These are phyloP conservation scores for Ambrosia artemisiifolia DNA, from an alignment of 129 eudicot species.

Conservation along the genomic window DNA sequence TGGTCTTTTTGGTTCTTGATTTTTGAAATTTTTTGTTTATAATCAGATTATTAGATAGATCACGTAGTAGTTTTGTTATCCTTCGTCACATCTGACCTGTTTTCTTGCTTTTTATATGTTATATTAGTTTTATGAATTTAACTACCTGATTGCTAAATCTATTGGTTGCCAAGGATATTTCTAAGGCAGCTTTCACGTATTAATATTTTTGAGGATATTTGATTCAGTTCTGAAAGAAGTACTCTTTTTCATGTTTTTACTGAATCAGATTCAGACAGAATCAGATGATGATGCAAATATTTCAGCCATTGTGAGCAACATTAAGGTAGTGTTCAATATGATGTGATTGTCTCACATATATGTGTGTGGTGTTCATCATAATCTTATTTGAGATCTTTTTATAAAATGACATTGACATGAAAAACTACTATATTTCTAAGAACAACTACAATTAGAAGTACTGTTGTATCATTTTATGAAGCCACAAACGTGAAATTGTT, in stretches of 20 bases:
- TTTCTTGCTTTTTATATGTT: background rate
- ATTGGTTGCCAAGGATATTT: background rate
- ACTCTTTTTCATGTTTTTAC: slow-evolving; percentile 12
- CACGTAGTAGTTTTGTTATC: too few relatives aligned
- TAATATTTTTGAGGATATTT: background rate
- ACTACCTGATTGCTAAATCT: background rate
- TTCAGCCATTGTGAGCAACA: slow-evolving; percentile 26
- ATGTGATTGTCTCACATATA: background rate
- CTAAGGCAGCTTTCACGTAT: background rate
- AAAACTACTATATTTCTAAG: background rate
- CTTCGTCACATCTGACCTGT: too few relatives aligned
- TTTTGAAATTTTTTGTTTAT: background rate
- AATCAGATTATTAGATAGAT: background rate
- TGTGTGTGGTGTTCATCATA: background rate
- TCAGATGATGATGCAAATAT: slow-evolving; percentile 52
- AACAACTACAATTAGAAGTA: background rate
- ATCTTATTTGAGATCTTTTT: background rate
- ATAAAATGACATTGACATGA: background rate
- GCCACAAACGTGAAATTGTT: background rate
- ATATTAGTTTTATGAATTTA: background rate
- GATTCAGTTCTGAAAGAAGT: background rate
- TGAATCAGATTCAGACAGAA: slow-evolving; percentile 66
- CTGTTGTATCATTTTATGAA: background rate
- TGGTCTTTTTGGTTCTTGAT: background rate
- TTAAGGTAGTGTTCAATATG: slow-evolving; percentile 37